Evolutionary conservation across 768 basidiomycete species (phyloP).

Genomic region (Suillus sp.): DNA sequence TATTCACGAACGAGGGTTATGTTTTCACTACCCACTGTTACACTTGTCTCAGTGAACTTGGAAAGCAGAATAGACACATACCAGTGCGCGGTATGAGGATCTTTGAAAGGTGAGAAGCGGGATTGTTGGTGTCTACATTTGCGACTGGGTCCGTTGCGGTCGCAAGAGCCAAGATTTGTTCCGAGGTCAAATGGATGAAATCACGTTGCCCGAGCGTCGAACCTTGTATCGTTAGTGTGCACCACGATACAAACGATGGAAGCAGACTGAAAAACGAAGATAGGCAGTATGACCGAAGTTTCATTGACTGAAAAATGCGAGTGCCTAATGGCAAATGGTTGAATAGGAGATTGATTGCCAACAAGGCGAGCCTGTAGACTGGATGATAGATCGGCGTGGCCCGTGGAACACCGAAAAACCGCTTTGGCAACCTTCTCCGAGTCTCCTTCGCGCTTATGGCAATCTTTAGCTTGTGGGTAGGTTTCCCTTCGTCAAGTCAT

Average conservation of each 20-base stretch:
- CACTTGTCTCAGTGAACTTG: background rate
- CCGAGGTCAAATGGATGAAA: slow-evolving; percentile 46
- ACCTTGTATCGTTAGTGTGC: slow-evolving; percentile 29
- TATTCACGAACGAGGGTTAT: slow-evolving; percentile 84
- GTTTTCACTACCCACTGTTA: slow-evolving; percentile 67
- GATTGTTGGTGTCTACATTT: slow-evolving; percentile 66
- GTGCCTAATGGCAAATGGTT: background rate
- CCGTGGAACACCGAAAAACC: slow-evolving; percentile 1
- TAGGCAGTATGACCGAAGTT: slow-evolving; percentile 6
- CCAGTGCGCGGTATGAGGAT: slow-evolving; percentile 85
- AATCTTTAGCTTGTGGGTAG: slow-evolving; percentile 82
- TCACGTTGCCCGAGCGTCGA: slow-evolving; percentile 40
- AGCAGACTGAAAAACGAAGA: slow-evolving; percentile 15
- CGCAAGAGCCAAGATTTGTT: slow-evolving; percentile 53
- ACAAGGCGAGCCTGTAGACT: background rate
- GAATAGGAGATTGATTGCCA: background rate
- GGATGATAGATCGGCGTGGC: background rate
- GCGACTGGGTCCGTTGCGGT: slow-evolving; percentile 62
- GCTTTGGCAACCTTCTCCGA: background rate
- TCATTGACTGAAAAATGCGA: slow-evolving; percentile 3
- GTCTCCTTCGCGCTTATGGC: slow-evolving; percentile 50
- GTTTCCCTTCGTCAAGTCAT: slow-evolving; percentile 19
- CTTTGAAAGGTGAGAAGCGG: slow-evolving; percentile 74
- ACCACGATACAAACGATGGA: slow-evolving; percentile 19
- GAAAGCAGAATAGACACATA: slow-evolving; percentile 39